Evolutionary conservation across 805 yeast genomes (phyloP), one percentile per base, ranked within the genome.

Genomic region (Wickerhamomyces silvicola): DNA sequence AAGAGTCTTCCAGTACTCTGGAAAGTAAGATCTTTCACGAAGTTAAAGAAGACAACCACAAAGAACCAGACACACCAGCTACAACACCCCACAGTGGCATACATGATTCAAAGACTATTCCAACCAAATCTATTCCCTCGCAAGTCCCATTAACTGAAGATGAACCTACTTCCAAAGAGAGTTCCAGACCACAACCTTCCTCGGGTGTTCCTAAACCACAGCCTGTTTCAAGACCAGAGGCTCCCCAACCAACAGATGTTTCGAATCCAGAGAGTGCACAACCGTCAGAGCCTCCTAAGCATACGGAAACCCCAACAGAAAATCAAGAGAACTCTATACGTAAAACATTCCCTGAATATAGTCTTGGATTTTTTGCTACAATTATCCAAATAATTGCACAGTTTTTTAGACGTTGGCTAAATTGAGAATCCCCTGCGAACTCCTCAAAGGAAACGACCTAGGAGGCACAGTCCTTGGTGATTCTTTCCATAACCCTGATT

Each of bases 41-140:
- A 21, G 19, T 24, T n/a, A 32, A 22, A 30, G 31, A 31, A 11
- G 19, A 29, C 25, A 29, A 33, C 19, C 36, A 33, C 26, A 39
- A 39, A 14, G 57, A 44, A 10, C 59, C 60, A 2, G 27, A n/a
- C 7, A 48, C 56, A 7, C 62, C 62, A 10, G 43, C 35, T 10
- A 56, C 62, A 32, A 46, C 45, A n/a, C 54, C 45, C 26, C 19
- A 25, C 19, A 19, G 32, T 14, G 22, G 11, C n/a, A n/a, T n/a
- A n/a, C n/a, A n/a, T n/a, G n/a, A n/a, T n/a, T n/a, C n/a, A n/a
- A n/a, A n/a, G n/a, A n/a, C n/a, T n/a, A n/a, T n/a, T n/a, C n/a
- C n/a, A n/a, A n/a, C n/a, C n/a, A n/a, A n/a, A n/a, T n/a, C n/a
- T n/a, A n/a, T n/a, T n/a, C n/a, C n/a, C n/a, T n/a, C n/a, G n/a